Base-by-base conservation (phyloP, 257 asterid genomes). In the Datura wrightii region DNA sequence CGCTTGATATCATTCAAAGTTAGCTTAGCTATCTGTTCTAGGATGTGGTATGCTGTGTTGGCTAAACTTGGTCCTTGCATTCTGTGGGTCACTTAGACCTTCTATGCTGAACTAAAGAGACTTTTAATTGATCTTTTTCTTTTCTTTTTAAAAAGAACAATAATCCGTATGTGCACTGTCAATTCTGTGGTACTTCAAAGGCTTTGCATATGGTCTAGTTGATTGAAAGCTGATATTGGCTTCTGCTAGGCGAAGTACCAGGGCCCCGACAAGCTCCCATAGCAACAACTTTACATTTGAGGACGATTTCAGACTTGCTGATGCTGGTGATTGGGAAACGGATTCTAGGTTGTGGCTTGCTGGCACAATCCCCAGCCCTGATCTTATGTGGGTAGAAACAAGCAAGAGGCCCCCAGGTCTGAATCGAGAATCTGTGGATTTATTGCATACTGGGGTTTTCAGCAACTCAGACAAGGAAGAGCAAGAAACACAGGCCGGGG, bases 361-460 rank as follows among this genome's bases (percentile, higher is more conserved):
- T 63, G 76, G 90, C 42, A 5, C 87, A 46, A 36, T 83, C 87
- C 89, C 92, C 3, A 76, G 84, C 65, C 46, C 89, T 8, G 86
- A 87, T 67, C 42, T 90, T 5, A 44, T 58, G 18, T 65, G 58
- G 85, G 89, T 79, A 54, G 87, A 86, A 84, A 82, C 63, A 63
- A 88, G 83, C 83, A 86, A 87, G 85, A 91, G 95, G 85, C 91
- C 98, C n/a, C 90, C 93, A 10, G 98, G 96, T 34, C 96, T 96
- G 71, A 88, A 90, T 70, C 90, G 89, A 85, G 92, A 90, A 84
- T 95, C 93, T 7, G 13, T 93, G 36, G 86, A 87, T 84, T 62
- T 87, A 85, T 86, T 96, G 89, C 86, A 50, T 41, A 70, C 89
- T 6, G 94, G 91, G 87, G 42, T 90, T 53, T 96, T 89, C 86